phyloP scores from a whole-genome alignment of 768 basidiomycete genomes.

The Neoboletus magnificus region DNA sequence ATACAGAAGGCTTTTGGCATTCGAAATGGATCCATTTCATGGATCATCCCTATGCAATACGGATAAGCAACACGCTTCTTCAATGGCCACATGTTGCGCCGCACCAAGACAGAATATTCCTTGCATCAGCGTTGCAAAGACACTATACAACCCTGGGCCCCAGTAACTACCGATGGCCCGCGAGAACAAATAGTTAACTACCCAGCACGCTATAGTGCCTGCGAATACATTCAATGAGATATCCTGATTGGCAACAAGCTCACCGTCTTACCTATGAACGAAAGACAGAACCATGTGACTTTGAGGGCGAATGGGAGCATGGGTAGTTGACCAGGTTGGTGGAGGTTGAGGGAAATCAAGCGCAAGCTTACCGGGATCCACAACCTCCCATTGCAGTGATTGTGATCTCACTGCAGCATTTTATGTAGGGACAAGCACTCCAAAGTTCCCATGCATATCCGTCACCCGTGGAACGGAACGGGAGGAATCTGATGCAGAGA shows the following conservation, averaged over 20 bases:
- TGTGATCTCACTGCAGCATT: neutral
- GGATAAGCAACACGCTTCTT: neutral
- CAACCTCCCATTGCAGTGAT: neutral
- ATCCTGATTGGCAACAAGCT: neutral
- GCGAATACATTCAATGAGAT: neutral
- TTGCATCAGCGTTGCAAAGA: slow-evolving; percentile 51
- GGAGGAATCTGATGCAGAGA: neutral
- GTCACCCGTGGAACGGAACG: neutral
- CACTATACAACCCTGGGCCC: slow-evolving; percentile 46
- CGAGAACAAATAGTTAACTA: slow-evolving; percentile 45
- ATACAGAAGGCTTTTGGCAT: slow-evolving; percentile 63
- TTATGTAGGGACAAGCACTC: neutral
- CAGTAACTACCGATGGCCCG: slow-evolving; percentile 43
- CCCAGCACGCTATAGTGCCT: slow-evolving; percentile 54
- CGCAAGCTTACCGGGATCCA: neutral
- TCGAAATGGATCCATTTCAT: slow-evolving; percentile 54
- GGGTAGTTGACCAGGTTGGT: neutral
- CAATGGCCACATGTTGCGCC: slow-evolving; percentile 3
- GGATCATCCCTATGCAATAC: slow-evolving; percentile 50
- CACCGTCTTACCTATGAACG: slow-evolving; percentile 43
- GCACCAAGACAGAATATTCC: slow-evolving; percentile 58
- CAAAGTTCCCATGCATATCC: slow-evolving; percentile 6
- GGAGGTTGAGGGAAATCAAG: neutral
- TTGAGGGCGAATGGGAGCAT: slow-evolving; percentile 61
- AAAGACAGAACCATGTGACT: slow-evolving; percentile 56